Evolutionary conservation across 2,329 filamentous ascomycete genomes (phyloP).

Genomic region (Epichloe sibirici): DNA sequence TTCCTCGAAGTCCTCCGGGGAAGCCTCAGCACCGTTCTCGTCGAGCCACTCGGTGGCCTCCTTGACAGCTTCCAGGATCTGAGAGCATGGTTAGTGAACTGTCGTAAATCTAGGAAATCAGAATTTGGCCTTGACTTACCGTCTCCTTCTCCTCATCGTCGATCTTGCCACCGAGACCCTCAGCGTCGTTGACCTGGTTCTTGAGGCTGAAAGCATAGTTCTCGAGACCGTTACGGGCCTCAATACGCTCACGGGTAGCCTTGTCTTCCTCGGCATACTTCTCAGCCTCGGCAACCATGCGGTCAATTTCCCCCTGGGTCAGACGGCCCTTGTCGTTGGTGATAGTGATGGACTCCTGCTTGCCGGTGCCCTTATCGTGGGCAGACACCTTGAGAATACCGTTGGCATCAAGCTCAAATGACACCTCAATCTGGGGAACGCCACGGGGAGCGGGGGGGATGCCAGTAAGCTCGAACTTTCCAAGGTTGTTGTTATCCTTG

Average conservation of each 20-base stretch:
- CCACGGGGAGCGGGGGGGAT: slow-evolving; percentile 92
- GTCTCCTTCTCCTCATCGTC: slow-evolving; percentile 98
- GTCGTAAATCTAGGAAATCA: neutral
- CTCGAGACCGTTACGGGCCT: slow-evolving; percentile 91
- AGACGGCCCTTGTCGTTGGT: slow-evolving; percentile 99
- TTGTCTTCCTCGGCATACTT: slow-evolving; percentile 99
- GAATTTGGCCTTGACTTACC: slow-evolving; percentile 35
- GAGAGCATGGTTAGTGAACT: slow-evolving; percentile 25
- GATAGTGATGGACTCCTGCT: slow-evolving; percentile 95
- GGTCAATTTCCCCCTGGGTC: slow-evolving; percentile 92
- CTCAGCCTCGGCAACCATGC: slow-evolving; percentile 97
- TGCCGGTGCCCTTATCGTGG: slow-evolving; percentile 95
- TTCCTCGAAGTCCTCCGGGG: slow-evolving; percentile 92
- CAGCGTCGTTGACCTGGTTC: slow-evolving; percentile 97
- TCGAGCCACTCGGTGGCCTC: slow-evolving; percentile 95
- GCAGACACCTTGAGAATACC: slow-evolving; percentile 96
- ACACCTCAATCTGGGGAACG: slow-evolving; percentile 96
- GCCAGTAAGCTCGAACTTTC: slow-evolving; percentile 95
- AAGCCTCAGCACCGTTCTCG: slow-evolving; percentile 77
- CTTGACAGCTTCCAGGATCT: slow-evolving; percentile 91
- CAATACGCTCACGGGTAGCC: slow-evolving; percentile 91
- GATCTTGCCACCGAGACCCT: slow-evolving; percentile 96
- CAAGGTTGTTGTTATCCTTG: slow-evolving; percentile 93
- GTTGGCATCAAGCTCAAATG: slow-evolving; percentile 95
- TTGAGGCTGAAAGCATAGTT: slow-evolving; percentile 99